These are phyloP conservation scores for Emiliania huxleyi DNA, from an alignment of 78 protist genomes.

Conservation along the genomic window DNA sequence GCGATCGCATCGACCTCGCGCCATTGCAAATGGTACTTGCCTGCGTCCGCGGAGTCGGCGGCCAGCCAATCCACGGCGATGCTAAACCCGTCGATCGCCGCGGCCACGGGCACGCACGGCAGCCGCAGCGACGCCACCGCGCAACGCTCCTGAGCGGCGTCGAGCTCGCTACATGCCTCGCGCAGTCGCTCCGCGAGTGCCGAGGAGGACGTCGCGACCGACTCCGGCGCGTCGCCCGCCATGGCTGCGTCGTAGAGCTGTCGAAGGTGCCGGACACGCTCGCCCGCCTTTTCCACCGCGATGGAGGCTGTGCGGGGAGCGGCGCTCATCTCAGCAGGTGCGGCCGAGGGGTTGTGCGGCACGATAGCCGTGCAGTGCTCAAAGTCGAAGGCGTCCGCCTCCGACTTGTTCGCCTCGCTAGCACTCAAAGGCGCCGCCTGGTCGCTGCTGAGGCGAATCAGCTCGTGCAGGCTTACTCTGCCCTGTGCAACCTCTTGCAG, in stretches of 20 bases:
- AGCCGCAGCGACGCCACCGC: background rate
- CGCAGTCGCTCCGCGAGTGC: background rate
- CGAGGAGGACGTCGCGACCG: too few species aligned
- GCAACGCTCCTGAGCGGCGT: background rate
- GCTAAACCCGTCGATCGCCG: background rate
- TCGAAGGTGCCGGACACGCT: background rate
- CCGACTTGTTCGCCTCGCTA: too few species aligned
- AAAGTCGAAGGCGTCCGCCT: too few species aligned
- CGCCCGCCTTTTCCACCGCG: background rate
- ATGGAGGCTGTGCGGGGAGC: background rate
- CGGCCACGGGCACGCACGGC: background rate
- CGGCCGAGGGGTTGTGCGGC: too few species aligned
- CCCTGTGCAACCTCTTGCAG: background rate
- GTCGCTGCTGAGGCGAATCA: too few species aligned
- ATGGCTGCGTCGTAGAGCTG: too few species aligned
- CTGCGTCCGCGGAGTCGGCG: background rate
- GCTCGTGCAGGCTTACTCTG: too few species aligned
- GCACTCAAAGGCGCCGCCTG: too few species aligned
- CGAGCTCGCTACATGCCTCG: background rate
- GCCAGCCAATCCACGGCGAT: background rate
- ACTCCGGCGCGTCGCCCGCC: too few species aligned
- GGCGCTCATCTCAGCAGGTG: too few species aligned
- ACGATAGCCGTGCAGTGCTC: too few species aligned
- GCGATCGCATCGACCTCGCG: background rate
- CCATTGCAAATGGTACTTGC: background rate